Evolutionary conservation across 176 grass and related monocot genomes (phyloP).

Genomic region (Saccharum spontaneum): DNA sequence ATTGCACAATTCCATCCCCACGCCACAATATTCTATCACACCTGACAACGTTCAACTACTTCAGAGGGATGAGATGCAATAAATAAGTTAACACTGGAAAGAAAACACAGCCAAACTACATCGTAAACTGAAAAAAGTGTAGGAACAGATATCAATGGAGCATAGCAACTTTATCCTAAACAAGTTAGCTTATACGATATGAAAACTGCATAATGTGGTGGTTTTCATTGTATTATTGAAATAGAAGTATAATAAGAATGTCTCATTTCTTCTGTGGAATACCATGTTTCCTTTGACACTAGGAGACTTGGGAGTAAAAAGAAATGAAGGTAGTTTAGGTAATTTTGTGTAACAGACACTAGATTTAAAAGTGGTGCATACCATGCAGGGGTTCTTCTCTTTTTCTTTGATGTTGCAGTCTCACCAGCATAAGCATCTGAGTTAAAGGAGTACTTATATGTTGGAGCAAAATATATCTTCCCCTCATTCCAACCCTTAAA

Average conservation of each 20-base stretch:
- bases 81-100: conserved; percentile 8
- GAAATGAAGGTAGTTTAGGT: not conserved
- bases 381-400: conserved; percentile 81
- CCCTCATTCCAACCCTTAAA: conserved; percentile 90
- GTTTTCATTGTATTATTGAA: conserved; percentile 1
- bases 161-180: not conserved
- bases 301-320: not conserved
- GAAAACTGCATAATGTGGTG: not conserved
- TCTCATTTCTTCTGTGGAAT: not conserved
- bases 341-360: conserved; percentile 5
- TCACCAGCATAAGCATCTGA: conserved; percentile 73
- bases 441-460: conserved; percentile 82
- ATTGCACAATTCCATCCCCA: conserved; percentile 65
- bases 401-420: conserved; percentile 53
- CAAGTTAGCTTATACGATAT: not conserved
- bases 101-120: not conserved
- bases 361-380: conserved; percentile 24
- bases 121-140: not conserved
- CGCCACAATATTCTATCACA: conserved; percentile 93
- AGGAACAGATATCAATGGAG: not conserved
- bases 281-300: not conserved
- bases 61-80: not conserved
- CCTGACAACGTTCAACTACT: conserved; percentile 48
- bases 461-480: conserved; percentile 84
- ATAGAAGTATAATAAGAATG: not conserved